Evolutionary conservation across 2,329 filamentous ascomycete species (phyloP), one percentile per base, ranked within the genome.

Genomic region (Botrytis galanthina): DNA sequence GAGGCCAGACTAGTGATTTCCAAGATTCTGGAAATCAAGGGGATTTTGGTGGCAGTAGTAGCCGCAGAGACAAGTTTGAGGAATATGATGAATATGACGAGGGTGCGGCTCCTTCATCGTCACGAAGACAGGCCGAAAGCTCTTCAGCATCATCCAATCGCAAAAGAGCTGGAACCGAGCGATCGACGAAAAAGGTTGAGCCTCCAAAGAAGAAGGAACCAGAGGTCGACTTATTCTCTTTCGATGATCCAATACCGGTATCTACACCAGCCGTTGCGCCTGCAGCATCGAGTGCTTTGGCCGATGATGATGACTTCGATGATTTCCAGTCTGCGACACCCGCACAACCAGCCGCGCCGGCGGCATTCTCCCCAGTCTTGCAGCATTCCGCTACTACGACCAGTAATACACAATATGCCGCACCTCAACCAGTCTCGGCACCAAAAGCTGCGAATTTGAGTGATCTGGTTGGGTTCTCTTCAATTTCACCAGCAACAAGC

Each of bases 11-110:
- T 32, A 89, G 87, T 78, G 92, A 93, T 70, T 97, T 92, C 83
- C 87, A 90, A 74, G 90, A 93, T 78, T 83, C 86, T 35, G 77
- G 75, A 22, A 77, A 75, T 66, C 75, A 75, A 44, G 77, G 77
- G 14, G 75, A 77, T 51, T 73, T 75, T 20, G 68, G 63, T 69
- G 71, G 73, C 44, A 74, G 74, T 44, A 74, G 76, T 74, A 86
- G 85, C 78, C 85, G 91, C 73, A 85, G 87, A 72, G 94, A 97
- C 77, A 89, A 91, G 76, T 99, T 98, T 78, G 95, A 98, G 78
- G 96, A 98, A 83, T 99, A 99, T 80, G 95, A 99, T 81, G 96
- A 99, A 83, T 95, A 92, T 79, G 95, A 98, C 73, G 96, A 97
- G 79, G 93, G 87, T 59, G 86, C 87, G 67, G 84, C 83, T 68